These are phyloP conservation scores for Plasmodium coatneyi DNA, from an alignment of 169 alveolate genomes.

Conservation along the genomic window DNA sequence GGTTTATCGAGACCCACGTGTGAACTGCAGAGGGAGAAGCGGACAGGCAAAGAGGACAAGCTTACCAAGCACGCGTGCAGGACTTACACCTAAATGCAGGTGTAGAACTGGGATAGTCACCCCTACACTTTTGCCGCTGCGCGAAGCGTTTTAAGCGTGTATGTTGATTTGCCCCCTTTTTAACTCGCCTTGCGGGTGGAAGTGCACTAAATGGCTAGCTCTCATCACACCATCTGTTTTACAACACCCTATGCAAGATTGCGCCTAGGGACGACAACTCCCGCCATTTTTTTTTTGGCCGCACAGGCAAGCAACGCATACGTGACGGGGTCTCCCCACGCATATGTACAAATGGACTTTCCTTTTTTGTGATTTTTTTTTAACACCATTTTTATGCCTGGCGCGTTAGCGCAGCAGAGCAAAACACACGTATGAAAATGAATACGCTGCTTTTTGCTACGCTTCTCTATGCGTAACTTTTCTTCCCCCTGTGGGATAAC, in stretches of 20 bases:
- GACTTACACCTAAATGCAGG: background rate
- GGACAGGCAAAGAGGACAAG: background rate
- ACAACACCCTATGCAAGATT: background rate
- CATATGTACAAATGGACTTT: background rate
- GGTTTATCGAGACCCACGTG: conserved; percentile 29
- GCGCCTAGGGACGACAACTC: background rate
- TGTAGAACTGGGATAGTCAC: background rate
- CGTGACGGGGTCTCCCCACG: background rate
- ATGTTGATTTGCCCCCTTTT: background rate
- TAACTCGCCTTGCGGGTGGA: background rate
- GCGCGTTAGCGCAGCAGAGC: background rate
- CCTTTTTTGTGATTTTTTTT: background rate
- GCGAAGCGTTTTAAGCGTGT: background rate
- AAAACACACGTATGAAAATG: background rate
- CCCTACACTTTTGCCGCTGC: background rate
- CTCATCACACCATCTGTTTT: background rate
- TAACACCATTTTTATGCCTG: background rate
- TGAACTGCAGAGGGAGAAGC: background rate
- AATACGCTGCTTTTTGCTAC: background rate
- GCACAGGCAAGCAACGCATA: background rate
- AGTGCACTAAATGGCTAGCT: background rate
- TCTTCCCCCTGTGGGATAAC: background rate
- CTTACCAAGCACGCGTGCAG: background rate
- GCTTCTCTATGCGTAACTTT: background rate
- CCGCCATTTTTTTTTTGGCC: background rate